Conservation (phyloP, 1,284 basidiomycete species). For the Tilletia setariae region DNA sequence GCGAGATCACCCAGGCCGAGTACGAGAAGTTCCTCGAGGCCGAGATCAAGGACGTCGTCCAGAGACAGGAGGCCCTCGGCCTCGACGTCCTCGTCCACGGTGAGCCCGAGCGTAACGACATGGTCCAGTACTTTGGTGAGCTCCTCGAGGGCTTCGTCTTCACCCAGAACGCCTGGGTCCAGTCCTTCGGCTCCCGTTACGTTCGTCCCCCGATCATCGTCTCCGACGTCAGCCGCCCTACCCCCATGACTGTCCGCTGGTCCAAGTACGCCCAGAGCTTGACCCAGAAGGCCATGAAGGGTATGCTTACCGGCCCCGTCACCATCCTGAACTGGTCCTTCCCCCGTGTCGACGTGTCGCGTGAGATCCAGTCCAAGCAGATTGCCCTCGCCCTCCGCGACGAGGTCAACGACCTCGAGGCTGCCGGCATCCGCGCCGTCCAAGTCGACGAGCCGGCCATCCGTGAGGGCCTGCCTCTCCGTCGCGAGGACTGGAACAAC, state of each 20-base stretch:
- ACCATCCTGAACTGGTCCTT: constrained; percentile 99
- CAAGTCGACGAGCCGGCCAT: constrained; percentile 99
- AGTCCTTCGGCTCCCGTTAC: constrained; percentile 85
- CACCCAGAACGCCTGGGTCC: constrained; percentile 98
- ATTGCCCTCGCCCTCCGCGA: constrained; percentile 97
- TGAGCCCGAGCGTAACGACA: constrained; percentile 98
- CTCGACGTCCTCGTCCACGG: constrained; percentile 98
- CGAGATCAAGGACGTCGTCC: constrained; percentile 90
- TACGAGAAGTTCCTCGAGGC: constrained; percentile 99
- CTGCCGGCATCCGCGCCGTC: constrained; percentile 93
- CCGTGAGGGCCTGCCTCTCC: constrained; percentile 73
- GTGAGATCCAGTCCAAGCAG: constrained; percentile 97
- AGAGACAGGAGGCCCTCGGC: constrained; percentile 93
- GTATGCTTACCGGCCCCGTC: constrained; percentile 79
- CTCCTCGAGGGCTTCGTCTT: constrained; percentile 92
- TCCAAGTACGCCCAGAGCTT: constrained; percentile 93
- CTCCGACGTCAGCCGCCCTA: constrained; percentile 90
- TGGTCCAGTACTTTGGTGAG: constrained; percentile 99
- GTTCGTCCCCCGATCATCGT: constrained; percentile 99
- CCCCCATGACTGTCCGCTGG: constrained; percentile 96
- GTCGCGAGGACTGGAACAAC: constrained; percentile 48
- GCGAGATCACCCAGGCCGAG: constrained; percentile 78
- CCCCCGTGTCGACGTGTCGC: constrained; percentile 96
- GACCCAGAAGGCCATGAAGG: constrained; percentile 95
- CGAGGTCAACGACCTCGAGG: constrained; percentile 96